phyloP scores from a whole-genome alignment of 495 filamentous ascomycete genomes.

The Parathielavia appendiculata region DNA sequence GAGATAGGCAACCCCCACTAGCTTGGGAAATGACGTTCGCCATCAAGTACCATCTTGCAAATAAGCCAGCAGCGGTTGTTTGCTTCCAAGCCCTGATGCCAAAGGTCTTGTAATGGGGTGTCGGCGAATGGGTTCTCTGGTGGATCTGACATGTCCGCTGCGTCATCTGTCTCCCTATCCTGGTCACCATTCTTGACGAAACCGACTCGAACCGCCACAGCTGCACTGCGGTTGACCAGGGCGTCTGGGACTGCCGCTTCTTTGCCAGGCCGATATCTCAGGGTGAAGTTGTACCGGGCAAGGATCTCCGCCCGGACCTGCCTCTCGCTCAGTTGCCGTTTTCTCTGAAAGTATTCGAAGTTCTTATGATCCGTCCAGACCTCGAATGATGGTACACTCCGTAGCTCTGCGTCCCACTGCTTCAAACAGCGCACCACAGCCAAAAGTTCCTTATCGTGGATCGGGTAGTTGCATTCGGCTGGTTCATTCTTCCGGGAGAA shows the following conservation, averaged over 20 bases:
- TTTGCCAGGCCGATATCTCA: not conserved
- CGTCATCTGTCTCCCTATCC: not conserved
- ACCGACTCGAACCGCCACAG: too few species aligned
- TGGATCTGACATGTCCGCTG: not conserved
- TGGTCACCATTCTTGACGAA: not conserved
- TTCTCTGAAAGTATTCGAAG: not conserved
- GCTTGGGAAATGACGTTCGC: too few species aligned
- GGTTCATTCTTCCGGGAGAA: not conserved
- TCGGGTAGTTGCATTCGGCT: constrained; percentile 1
- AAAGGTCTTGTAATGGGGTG: too few species aligned
- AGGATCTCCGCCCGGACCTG: not conserved
- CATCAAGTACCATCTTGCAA: too few species aligned
- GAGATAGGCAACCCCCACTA: not conserved
- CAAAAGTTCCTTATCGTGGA: constrained; percentile 8
- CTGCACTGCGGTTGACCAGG: not conserved
- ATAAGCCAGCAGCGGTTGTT: too few species aligned
- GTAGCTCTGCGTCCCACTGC: not conserved
- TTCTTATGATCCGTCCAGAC: not conserved
- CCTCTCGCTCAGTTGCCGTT: not conserved
- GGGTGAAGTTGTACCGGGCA: not conserved
- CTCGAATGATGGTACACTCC: not conserved
- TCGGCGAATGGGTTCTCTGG: too few species aligned
- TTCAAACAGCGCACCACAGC: not conserved
- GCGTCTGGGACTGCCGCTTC: not conserved
- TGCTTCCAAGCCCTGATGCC: too few species aligned